Evolutionary conservation across 352 stramenopile genomes (phyloP), one percentile per base, ranked within the genome.

Genomic region (Globisporangium cylindrosporum): DNA sequence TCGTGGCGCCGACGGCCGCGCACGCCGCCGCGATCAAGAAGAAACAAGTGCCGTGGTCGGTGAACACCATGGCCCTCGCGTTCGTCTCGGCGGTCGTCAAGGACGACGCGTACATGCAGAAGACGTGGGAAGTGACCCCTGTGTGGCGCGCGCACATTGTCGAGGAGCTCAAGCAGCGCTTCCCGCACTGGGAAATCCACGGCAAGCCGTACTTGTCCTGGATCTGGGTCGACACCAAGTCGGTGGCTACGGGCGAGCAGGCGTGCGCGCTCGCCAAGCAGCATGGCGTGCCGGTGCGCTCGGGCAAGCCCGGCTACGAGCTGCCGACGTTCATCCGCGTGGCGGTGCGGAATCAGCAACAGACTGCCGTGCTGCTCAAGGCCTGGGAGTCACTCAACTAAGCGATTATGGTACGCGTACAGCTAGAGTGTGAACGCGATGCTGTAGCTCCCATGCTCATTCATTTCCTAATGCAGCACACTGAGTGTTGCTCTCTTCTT

Each of bases 41-140:
- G 64, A 97, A 97, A 75, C 90, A 97, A 69, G 90, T 97, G 71
- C 90, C 90, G 32, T 97, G 90, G 90, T 96, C 88, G 54, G 86
- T 97, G 63, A 97, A 97, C 78, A 93, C 84, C 53, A 96, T 97
- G 82, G 90, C 90, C 59, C 72, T 97, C 58, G 88, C 84, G 22
- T 95, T 94, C 62, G 78, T 95, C 63, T 95, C 86, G 29, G 82
- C 84, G 34, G 88, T 95, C 41, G 88, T 94, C 51, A 81, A 91
- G 66, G 86, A 94, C 65, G 77, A 83, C 29, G 83, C 73, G 55
- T 94, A 94, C 76, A 71, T 97, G 73, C 73, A 86, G 25, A 71
- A 90, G 65, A 97, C 90, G 43, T 97, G 90, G 90, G 76, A 92
- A 48, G 71, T 96, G 15, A 97, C 90, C 29, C 71, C 88, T 18